These are phyloP conservation scores for Cladosporium cucumerinum DNA, from an alignment of 2,329 filamentous ascomycete genomes.

Conservation along the genomic window DNA sequence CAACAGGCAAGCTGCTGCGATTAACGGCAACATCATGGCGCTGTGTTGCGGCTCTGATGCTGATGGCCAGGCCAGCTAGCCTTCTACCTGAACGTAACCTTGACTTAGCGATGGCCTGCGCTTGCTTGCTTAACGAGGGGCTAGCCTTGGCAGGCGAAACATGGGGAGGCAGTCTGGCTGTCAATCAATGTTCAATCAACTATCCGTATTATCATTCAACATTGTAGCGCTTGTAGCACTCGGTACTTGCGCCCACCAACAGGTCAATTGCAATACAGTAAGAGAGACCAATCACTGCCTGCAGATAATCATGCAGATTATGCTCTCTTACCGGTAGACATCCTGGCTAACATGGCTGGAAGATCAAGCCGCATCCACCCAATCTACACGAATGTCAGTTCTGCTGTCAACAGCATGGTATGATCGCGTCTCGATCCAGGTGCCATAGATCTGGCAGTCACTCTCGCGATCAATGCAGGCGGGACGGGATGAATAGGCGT, in stretches of 20 bases:
- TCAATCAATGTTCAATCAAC: slow-evolving; percentile 3
- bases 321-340: neutral
- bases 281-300: neutral
- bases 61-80: slow-evolving; percentile 14
- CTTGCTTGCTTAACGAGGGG: neutral
- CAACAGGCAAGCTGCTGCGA: slow-evolving; percentile 34
- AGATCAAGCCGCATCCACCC: neutral
- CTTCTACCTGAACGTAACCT: neutral
- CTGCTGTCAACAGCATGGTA: neutral
- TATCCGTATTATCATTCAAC: neutral
- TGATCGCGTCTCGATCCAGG: neutral
- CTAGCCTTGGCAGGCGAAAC: slow-evolving; percentile 3
- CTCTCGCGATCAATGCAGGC: neutral
- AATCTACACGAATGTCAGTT: neutral
- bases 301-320: neutral
- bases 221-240: neutral
- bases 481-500: neutral
- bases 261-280: neutral
- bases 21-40: slow-evolving; percentile 15
- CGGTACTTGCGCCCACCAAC: neutral
- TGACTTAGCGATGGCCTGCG: neutral
- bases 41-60: slow-evolving; percentile 7
- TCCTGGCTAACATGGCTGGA: neutral
- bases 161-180: neutral
- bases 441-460: neutral